Conservation (phyloP, 2,329 filamentous ascomycete genomes). For the Eutypella sp. region DNA sequence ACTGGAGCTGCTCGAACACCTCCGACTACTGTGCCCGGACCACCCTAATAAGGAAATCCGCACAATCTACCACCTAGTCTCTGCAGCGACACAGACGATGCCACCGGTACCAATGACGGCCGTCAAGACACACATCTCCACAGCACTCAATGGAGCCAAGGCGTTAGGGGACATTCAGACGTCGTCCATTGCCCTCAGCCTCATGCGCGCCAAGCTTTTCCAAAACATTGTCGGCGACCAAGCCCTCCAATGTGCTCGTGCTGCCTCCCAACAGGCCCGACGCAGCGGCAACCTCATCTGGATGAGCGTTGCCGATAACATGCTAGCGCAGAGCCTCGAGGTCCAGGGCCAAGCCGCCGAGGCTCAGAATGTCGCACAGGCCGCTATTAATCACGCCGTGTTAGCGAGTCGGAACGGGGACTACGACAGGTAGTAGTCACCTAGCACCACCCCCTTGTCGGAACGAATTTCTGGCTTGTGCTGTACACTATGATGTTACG, state of each 20-base stretch:
- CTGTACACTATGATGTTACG: no score
- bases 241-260: conserved; percentile 69
- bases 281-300: conserved; percentile 68
- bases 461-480: no score
- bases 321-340: conserved; percentile 71
- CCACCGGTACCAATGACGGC: conserved; percentile 64
- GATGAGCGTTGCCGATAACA: conserved; percentile 75
- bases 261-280: conserved; percentile 62
- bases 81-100: conserved; percentile 60
- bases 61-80: conserved; percentile 71
- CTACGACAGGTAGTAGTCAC: not conserved
- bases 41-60: conserved; percentile 72
- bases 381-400: conserved; percentile 21
- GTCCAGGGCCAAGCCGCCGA: conserved; percentile 60
- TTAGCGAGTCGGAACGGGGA: conserved; percentile 11
- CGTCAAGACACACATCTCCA: conserved; percentile 73
- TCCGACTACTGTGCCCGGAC: conserved; percentile 62
- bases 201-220: conserved; percentile 82
- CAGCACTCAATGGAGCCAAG: conserved; percentile 65
- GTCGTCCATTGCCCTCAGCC: conserved; percentile 74
- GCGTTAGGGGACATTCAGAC: conserved; percentile 71
- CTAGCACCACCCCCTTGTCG: no score
- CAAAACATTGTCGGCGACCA: conserved; percentile 77
- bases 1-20: conserved; percentile 54
- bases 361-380: conserved; percentile 39